Base-by-base conservation (phyloP, 208 protist species). In the Wallacemonas sp. region DNA sequence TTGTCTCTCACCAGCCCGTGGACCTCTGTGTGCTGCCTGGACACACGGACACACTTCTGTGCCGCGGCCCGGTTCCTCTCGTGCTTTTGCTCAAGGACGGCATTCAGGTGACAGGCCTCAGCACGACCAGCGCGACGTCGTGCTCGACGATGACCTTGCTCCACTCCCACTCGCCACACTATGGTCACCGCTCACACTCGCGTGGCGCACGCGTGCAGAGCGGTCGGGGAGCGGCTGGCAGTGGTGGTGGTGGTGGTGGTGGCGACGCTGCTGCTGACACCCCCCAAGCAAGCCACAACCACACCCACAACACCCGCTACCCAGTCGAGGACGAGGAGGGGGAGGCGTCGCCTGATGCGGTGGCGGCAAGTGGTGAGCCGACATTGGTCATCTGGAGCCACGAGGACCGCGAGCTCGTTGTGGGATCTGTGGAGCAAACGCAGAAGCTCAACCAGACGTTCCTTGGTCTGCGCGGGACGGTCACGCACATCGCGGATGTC, bases 401-500 rank as follows among this genome's bases (percentile, higher is more conserved):
- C 26, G 52, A 58, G 52, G 52, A 58, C 4, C 26, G 32, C 19
- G 52, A 58, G 30, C 30, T 58, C 4, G n/a, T 58, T 65, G 60
- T 72, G 34, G 68, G 64, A 34, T 70, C 67, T 23, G 43, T 72
- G 19, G 66, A 72, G 58, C 17, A 54, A 12, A 44, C 62, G 17
- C 65, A 70, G 27, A 52, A 57, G 11, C 24, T 68, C 16, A 65
- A 60, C 19, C 74, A 65, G 2, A 78, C 54, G 1, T 91, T 86
- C 48, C 43, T 87, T 33, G 24, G 57, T 9, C 55, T 92, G 1
- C 74, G 74, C 2, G 62, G 70, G 14, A 95, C 86, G 0, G 83
- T 93, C n/a, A 95, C 86, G 19, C 69, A 74, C 21, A 65, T 95
- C 23, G 76, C 78, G 41, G 73, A 87, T 34, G 60, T 85, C 1